phyloP scores from a whole-genome alignment of 2,329 filamentous ascomycete species.

The Penicillium sp. region DNA sequence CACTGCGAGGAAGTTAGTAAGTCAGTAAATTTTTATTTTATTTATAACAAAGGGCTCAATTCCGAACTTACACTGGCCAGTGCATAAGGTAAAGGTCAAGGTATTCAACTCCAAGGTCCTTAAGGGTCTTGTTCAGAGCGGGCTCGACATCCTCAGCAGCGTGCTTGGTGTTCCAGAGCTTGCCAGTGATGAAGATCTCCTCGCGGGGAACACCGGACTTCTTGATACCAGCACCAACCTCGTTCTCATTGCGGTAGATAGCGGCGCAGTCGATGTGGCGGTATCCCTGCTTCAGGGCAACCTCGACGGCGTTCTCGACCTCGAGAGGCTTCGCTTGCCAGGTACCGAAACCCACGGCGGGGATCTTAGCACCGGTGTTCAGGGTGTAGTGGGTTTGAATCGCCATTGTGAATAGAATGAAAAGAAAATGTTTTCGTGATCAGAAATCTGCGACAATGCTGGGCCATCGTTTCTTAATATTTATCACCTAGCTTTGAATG shows the following conservation, averaged over 20 bases:
- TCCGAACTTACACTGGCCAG: constrained; percentile 36
- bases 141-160: constrained; percentile 62
- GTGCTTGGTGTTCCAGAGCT: constrained; percentile 81
- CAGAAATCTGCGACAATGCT: no score
- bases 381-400: constrained; percentile 29
- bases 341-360: constrained; percentile 75
- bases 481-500: neutral
- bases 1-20: constrained; percentile 12
- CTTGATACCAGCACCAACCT: constrained; percentile 68
- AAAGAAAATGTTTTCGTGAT: neutral
- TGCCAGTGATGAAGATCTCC: constrained; percentile 76
- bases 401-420: constrained; percentile 10
- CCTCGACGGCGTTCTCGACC: constrained; percentile 72
- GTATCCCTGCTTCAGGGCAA: constrained; percentile 70
- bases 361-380: constrained; percentile 30
- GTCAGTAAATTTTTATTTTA: no score
- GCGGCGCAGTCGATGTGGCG: constrained; percentile 53
- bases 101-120: constrained; percentile 59
- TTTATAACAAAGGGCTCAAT: no score
- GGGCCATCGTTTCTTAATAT: neutral
- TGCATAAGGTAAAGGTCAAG: constrained; percentile 74
- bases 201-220: constrained; percentile 67
- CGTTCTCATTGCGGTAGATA: constrained; percentile 76
- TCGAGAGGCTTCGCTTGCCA: constrained; percentile 75
- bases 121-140: constrained; percentile 63